Evolutionary conservation across 108 stramenopile genomes (phyloP), one percentile per base, ranked within the genome.

Genomic region (Chaetoceros tenuissimus): DNA sequence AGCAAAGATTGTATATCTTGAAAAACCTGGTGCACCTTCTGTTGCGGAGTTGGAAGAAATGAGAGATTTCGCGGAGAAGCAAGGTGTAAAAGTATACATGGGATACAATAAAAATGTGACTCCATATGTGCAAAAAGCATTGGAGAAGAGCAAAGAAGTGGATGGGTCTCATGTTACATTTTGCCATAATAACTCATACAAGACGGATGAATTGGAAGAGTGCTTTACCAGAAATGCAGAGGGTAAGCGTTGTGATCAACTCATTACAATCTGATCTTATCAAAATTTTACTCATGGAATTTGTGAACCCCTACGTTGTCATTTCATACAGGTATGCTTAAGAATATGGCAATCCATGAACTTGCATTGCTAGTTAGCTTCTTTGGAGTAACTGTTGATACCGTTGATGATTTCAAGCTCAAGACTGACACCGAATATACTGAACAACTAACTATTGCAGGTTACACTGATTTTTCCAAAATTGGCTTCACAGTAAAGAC

Each of bases 321-420:
- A 40, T 13, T 13, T 40, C 13, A 10, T 40, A 13, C 34, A 40
- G 34, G 34, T 3, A 89, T 93, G 85, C 65, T 93, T 28, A 89
- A 89, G 55, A 93, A 89, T 59, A 93, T 93, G 91, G 91, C 91
- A 27, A 88, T 93, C 62, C 91, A 93, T 60, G 91, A 93, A 56
- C 60, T 89, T 17, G 87, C 87, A 3, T 51, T 93, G 7, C 49
- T 76, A 7, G 87, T 89, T 7, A 80, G 79, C 3, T 93, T 72
- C 51, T 93, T 78, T 67, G 83, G 64, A 57, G 85, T 87, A 16
- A 76, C 75, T 24, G 82, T 79, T 21, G 86, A 87, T 27, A 80
- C 65, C 24, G 79, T 92, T 62, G 75, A 51, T 19, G 60, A 63
- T 8, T 66, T 82, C 21, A 52, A 62, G 43, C 85, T 87, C 28